Percentiles rank a stretch among this genome's conserved stretches.
Evolutionary conservation across 2,329 filamentous ascomycete genomes (phyloP).

Genomic region (Aspergillus neotritici): DNA sequence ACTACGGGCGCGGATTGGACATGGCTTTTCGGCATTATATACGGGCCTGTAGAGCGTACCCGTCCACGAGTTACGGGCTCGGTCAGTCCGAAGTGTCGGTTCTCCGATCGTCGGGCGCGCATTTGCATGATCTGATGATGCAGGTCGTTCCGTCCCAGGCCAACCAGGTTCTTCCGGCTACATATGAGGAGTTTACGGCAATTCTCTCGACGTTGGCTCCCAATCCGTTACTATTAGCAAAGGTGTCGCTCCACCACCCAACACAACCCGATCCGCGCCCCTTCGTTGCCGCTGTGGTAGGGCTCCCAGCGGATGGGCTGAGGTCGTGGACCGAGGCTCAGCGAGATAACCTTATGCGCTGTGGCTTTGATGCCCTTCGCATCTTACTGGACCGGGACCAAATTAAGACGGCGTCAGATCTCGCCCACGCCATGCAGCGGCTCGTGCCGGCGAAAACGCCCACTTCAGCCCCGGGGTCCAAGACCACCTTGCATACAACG

Average conservation of each 20-base stretch:
- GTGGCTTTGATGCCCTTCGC: constrained; percentile 36
- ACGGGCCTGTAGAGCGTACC: constrained; percentile 19
- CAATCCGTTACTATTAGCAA: constrained; percentile 21
- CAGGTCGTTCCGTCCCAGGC: constrained; percentile 16
- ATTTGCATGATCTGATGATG: constrained; percentile 23
- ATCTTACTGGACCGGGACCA: constrained; percentile 31
- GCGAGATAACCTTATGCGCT: constrained; percentile 27
- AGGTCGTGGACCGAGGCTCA: constrained; percentile 15
- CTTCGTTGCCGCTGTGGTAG: constrained; percentile 26
- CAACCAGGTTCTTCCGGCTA: constrained; percentile 20
- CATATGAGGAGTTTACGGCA: constrained; percentile 31
- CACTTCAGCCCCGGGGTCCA: constrained; percentile 9
- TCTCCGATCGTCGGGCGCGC: constrained; percentile 21
- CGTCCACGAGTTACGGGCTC: constrained; percentile 8
- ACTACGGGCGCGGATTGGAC: constrained; percentile 28
- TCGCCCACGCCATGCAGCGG: constrained; percentile 28
- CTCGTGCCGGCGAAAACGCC: constrained; percentile 22
- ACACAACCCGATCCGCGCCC: constrained; percentile 27
- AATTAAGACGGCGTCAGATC: constrained; percentile 22
- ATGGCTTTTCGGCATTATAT: constrained; percentile 30
- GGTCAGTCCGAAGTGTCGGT: constrained; percentile 11
- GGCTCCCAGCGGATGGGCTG: constrained; percentile 15
- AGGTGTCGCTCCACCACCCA: constrained; percentile 36
- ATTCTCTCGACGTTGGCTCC: constrained; percentile 20
- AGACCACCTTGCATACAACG: constrained; percentile 11